Percentiles rank a stretch among this genome's conserved stretches.
These are phyloP conservation scores for Excoecaria cochinchinensis DNA, from an alignment of 345 rosid species.

Conservation along the genomic window DNA sequence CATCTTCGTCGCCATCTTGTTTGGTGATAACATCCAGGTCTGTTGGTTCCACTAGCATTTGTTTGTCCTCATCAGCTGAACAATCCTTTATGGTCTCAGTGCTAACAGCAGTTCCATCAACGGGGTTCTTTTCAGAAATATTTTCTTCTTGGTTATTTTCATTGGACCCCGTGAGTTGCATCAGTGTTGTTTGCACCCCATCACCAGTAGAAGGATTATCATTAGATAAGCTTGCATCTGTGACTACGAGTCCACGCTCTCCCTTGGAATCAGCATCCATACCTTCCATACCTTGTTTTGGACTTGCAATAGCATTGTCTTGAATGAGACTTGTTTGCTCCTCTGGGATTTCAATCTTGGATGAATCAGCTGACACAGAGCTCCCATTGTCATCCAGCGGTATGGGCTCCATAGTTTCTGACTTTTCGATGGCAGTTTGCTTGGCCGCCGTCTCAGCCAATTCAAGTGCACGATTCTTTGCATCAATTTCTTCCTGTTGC, in stretches of 20 bases:
- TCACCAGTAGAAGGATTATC: slow-evolving; percentile 12
- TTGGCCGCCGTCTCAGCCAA: slow-evolving; percentile 28
- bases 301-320: slow-evolving; percentile 1
- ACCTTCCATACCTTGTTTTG: slow-evolving; percentile 19
- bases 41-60: slow-evolving; percentile 10
- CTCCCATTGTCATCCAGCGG: slow-evolving; percentile 20
- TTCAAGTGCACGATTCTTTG: slow-evolving; percentile 35
- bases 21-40: slow-evolving; percentile 3
- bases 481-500: slow-evolving; percentile 50
- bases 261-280: slow-evolving; percentile 25
- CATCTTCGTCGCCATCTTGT: slow-evolving; percentile 16
- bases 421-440: slow-evolving; percentile 20
- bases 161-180: neutral
- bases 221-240: slow-evolving; percentile 20
- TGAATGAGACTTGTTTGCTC: slow-evolving; percentile 13
- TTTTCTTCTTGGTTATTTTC: neutral
- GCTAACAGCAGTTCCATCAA: slow-evolving; percentile 23
- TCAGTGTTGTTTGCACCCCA: neutral
- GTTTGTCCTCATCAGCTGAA: neutral
- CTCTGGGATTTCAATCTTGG: slow-evolving; percentile 15
- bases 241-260: slow-evolving; percentile 2
- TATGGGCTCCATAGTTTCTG: slow-evolving; percentile 24
- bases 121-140: slow-evolving; percentile 19
- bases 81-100: slow-evolving; percentile 12
- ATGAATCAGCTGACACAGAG: slow-evolving; percentile 20